Evolutionary conservation across 1,284 basidiomycete genomes (phyloP).

Genomic region (Sphaerobolus stellatus): DNA sequence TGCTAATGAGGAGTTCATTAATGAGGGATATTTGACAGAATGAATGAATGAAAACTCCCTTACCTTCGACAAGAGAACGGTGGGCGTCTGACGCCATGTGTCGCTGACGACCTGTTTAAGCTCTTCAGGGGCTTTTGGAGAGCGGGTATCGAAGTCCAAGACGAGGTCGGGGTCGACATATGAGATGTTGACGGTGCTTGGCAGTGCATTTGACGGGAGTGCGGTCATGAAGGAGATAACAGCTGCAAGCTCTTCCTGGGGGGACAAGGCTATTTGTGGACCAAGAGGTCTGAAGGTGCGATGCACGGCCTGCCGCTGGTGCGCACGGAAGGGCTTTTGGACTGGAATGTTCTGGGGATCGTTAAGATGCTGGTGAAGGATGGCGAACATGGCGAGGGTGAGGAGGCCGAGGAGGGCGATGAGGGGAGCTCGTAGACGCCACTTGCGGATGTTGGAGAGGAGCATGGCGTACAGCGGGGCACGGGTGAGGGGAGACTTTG

Average conservation of each 20-base stretch:
- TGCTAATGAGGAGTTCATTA: conserved; percentile 36
- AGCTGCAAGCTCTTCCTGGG: conserved; percentile 73
- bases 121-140: conserved; percentile 47
- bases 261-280: conserved; percentile 46
- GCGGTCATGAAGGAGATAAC: conserved; percentile 76
- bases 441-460: conserved; percentile 2
- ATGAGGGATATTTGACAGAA: conserved; percentile 8
- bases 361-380: conserved; percentile 13
- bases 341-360: conserved; percentile 1
- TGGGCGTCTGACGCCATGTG: conserved; percentile 73
- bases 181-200: conserved; percentile 61
- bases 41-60: conserved; percentile 25
- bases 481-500: neutral
- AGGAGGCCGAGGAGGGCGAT: conserved; percentile 51
- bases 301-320: conserved; percentile 37
- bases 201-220: conserved; percentile 77
- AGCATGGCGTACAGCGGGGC: neutral
- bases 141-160: conserved; percentile 78
- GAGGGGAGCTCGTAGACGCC: conserved; percentile 43
- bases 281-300: conserved; percentile 33
- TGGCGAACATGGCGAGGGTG: conserved; percentile 38
- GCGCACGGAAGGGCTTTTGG: neutral
- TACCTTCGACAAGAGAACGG: conserved; percentile 78
- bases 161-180: conserved; percentile 79
- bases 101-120: conserved; percentile 39